Conservation (phyloP, 2,329 filamentous ascomycete genomes). For the Cercospora janseana region DNA sequence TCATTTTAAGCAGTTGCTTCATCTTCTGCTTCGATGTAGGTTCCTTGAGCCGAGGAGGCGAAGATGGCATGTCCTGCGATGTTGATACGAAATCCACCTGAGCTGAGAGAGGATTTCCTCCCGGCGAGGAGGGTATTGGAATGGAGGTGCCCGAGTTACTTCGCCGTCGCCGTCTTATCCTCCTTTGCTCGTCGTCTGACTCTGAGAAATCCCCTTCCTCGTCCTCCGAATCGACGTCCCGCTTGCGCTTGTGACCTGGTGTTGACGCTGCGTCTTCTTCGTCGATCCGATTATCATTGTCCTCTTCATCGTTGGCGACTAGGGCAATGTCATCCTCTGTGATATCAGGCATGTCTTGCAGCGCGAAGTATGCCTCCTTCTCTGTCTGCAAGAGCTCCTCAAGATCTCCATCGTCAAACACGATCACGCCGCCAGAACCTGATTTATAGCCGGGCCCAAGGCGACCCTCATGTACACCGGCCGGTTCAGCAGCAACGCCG, state of each 20-base stretch:
- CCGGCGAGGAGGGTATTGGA: slow-evolving; percentile 66
- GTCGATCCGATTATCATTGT: slow-evolving; percentile 38
- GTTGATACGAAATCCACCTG: slow-evolving; percentile 35
- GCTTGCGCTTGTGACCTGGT: slow-evolving; percentile 60
- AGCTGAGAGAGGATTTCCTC: slow-evolving; percentile 33
- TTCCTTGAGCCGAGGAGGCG: slow-evolving; percentile 58
- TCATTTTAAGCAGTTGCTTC: slow-evolving; percentile 69
- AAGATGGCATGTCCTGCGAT: slow-evolving; percentile 47
- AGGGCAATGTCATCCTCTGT: slow-evolving; percentile 69
- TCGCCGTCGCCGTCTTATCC: slow-evolving; percentile 74
- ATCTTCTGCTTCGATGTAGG: slow-evolving; percentile 71
- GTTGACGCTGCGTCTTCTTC: slow-evolving; percentile 32
- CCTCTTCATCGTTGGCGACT: slow-evolving; percentile 54
- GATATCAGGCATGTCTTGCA: slow-evolving; percentile 86
- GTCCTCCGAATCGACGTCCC: slow-evolving; percentile 70
- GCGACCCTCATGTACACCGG: slow-evolving; percentile 70
- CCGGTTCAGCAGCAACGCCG: slow-evolving; percentile 48
- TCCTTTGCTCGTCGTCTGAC: slow-evolving; percentile 62
- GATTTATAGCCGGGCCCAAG: slow-evolving; percentile 71
- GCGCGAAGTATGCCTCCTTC: slow-evolving; percentile 76
- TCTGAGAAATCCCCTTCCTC: slow-evolving; percentile 62
- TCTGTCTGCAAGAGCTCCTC: slow-evolving; percentile 74
- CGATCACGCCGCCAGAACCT: slow-evolving; percentile 82
- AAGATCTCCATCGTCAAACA: slow-evolving; percentile 95
- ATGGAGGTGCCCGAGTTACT: slow-evolving; percentile 79